phyloP scores from a whole-genome alignment of 164 flowering plant species.

The Echeveria elegans region DNA sequence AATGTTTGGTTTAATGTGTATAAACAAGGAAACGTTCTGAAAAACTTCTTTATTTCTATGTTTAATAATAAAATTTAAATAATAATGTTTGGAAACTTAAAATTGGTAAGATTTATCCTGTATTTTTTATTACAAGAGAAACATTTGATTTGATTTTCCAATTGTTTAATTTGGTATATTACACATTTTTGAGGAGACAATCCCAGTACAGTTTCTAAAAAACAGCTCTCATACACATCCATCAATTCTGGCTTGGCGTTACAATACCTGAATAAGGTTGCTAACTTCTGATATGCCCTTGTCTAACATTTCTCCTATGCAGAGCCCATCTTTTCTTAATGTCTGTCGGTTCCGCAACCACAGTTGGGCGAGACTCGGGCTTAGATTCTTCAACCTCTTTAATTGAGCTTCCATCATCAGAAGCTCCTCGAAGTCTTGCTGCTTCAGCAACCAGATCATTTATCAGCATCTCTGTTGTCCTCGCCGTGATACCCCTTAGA shows the following conservation, averaged over 20 bases:
- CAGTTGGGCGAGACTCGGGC: slow-evolving; percentile 39
- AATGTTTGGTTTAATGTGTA: too few relatives aligned
- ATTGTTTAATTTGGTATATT: not conserved
- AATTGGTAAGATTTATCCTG: too few relatives aligned
- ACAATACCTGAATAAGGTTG: not conserved
- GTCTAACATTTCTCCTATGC: slow-evolving; percentile 2
- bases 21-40: too few relatives aligned
- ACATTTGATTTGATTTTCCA: too few relatives aligned
- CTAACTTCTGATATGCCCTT: not conserved
- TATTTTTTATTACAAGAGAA: not conserved
- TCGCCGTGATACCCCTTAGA: slow-evolving; percentile 75
- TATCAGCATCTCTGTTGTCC: slow-evolving; percentile 80
- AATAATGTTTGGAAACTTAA: too few relatives aligned
- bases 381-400: not conserved
- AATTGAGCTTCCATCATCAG: not conserved
- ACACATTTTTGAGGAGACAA: not conserved
- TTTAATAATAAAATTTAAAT: too few relatives aligned
- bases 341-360: not conserved
- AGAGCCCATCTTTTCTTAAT: slow-evolving; percentile 11
- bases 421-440: slow-evolving; percentile 53
- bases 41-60: too few relatives aligned
- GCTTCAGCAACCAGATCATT: slow-evolving; percentile 62
- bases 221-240: not conserved
- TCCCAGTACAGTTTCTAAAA: too few relatives aligned
- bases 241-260: not conserved